Conservation (phyloP, 2,329 filamentous ascomycete species). For the Xylariales sp. region DNA sequence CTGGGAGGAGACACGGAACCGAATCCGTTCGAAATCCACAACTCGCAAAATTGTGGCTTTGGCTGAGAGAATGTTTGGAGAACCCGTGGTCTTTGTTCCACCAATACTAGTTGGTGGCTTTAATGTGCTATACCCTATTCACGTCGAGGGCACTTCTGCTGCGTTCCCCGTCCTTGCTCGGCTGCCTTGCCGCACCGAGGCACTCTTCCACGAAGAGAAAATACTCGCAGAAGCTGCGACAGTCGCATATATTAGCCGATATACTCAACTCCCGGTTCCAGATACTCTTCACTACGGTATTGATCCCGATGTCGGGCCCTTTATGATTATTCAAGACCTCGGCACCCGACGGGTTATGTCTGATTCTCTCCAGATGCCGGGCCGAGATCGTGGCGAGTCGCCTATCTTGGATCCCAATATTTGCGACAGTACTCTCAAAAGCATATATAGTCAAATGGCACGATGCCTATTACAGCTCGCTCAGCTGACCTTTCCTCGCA, state of each 20-base stretch:
- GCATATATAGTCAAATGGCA: slow-evolving; percentile 35
- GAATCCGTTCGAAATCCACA: slow-evolving; percentile 14
- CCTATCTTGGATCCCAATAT: slow-evolving; percentile 31
- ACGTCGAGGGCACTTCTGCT: slow-evolving; percentile 11
- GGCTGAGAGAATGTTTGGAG: slow-evolving; percentile 13
- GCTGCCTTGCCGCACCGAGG: slow-evolving; percentile 17
- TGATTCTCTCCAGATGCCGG: slow-evolving; percentile 23
- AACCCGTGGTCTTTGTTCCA: slow-evolving; percentile 13
- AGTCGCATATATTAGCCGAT: slow-evolving; percentile 26
- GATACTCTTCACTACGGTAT: slow-evolving; percentile 26
- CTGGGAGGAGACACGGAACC: slow-evolving; percentile 20
- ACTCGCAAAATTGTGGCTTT: slow-evolving; percentile 18
- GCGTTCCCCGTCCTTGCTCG: slow-evolving; percentile 19
- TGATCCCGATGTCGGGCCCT: slow-evolving; percentile 29
- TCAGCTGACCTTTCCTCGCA: slow-evolving; percentile 26
- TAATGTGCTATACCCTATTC: slow-evolving; percentile 22
- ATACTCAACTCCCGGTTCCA: slow-evolving; percentile 31
- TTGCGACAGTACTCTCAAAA: slow-evolving; percentile 25
- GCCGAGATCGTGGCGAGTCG: slow-evolving; percentile 15
- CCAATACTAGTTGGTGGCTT: slow-evolving; percentile 24
- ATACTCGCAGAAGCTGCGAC: slow-evolving; percentile 29
- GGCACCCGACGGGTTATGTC: slow-evolving; percentile 25
- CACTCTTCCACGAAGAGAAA: slow-evolving; percentile 31
- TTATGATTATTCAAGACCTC: slow-evolving; percentile 34
- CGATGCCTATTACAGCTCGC: slow-evolving; percentile 34